Conservation (phyloP, 164 flowering plant genomes). For the Vitis vinifera region DNA sequence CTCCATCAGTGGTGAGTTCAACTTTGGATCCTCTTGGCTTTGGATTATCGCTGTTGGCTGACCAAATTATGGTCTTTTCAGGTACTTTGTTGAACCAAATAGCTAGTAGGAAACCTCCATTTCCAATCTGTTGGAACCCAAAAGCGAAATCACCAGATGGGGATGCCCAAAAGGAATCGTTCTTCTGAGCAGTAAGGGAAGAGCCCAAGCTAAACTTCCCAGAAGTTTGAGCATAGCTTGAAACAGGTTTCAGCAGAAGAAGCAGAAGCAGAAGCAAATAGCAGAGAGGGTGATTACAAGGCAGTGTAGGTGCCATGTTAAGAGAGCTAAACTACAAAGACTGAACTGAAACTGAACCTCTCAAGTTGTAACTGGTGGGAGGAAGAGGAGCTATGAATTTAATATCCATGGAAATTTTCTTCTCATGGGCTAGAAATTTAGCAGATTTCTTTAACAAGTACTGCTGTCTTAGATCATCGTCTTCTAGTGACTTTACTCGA, state of each 20-base stretch:
- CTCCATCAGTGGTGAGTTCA: slow-evolving; percentile 15
- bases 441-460: too few species aligned
- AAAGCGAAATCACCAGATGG: slow-evolving; percentile 45
- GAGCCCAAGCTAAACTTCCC: slow-evolving; percentile 4
- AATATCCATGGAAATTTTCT: too few species aligned
- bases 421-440: too few species aligned
- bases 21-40: slow-evolving; percentile 27
- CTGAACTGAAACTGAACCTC: too few species aligned
- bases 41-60: slow-evolving; percentile 15
- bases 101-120: slow-evolving; percentile 19
- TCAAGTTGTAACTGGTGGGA: too few species aligned
- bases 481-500: too few species aligned
- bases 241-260: background rate
- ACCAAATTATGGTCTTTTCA: slow-evolving; percentile 35
- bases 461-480: too few species aligned
- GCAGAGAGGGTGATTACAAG: too few species aligned
- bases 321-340: too few species aligned
- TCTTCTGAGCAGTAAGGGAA: slow-evolving; percentile 18
- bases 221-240: background rate
- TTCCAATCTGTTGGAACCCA: slow-evolving; percentile 26
- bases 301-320: too few species aligned
- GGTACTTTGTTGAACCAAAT: slow-evolving; percentile 39
- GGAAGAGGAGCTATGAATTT: too few species aligned
- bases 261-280: background rate
- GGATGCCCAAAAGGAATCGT: slow-evolving; percentile 25